phyloP scores from a whole-genome alignment of 805 yeast species.

The Kluyveromyces nonfermentans region DNA sequence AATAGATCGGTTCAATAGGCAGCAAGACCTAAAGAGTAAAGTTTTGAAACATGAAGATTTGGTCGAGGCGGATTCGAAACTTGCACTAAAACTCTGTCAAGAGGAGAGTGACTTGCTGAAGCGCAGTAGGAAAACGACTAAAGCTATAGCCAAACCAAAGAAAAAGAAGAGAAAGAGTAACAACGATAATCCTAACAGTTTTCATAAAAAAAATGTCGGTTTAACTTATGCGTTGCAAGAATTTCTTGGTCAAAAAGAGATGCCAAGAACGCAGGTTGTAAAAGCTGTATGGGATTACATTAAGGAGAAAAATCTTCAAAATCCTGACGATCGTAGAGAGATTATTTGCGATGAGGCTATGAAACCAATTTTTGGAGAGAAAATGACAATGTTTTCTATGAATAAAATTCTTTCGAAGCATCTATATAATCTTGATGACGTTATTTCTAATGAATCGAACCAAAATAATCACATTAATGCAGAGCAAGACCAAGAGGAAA shows the following conservation, averaged over 20 bases:
- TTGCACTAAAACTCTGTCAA: conserved; percentile 42
- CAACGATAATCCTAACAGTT: conserved; percentile 25
- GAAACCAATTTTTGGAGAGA: conserved; percentile 50
- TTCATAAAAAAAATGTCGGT: conserved; percentile 33
- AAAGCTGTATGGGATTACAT: conserved; percentile 65
- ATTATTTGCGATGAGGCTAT: conserved; percentile 54
- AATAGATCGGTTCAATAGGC: conserved; percentile 46
- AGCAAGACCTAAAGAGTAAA: conserved; percentile 27
- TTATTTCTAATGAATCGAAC: neutral
- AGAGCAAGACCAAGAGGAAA: neutral
- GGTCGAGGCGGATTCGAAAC: conserved; percentile 39
- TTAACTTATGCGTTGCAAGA: conserved; percentile 44
- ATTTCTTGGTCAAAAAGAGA: conserved; percentile 36
- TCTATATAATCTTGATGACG: conserved; percentile 31
- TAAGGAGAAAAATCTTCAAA: conserved; percentile 50
- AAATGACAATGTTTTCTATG: conserved; percentile 50
- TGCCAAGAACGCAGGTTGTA: conserved; percentile 64
- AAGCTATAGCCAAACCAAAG: conserved; percentile 6
- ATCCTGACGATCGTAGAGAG: conserved; percentile 55
- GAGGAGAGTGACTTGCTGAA: conserved; percentile 11
- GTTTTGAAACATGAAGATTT: conserved; percentile 29
- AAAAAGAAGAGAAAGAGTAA: conserved; percentile 11
- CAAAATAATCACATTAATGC: no score
- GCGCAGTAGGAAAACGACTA: conserved; percentile 5
- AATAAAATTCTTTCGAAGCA: conserved; percentile 45